Evolutionary conservation across 2,329 filamentous ascomycete species (phyloP), one percentile per base, ranked within the genome.

Genomic region (Xylaria hypoxylon): DNA sequence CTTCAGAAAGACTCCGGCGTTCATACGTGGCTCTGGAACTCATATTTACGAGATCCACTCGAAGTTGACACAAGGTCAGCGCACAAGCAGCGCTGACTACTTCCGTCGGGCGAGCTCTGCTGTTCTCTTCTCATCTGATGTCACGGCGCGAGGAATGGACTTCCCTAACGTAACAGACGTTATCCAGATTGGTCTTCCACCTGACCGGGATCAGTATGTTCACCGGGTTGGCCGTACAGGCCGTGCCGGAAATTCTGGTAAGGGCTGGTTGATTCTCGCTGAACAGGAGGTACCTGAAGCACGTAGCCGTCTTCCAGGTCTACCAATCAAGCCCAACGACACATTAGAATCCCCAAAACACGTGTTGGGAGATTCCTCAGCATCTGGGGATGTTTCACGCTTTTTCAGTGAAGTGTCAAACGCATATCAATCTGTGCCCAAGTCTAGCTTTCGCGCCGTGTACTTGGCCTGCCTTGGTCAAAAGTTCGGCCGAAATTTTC

Each of bases 121-220:
- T 31, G 83, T 95, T 62, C 83, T 94, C 51, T 86, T 94, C 76
- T 92, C 92, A 1, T 92, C 92, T 2, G 92, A 95, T 77, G 92
- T 95, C 35, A 92, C 91, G 5, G 91, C 92, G 13, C 85, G 92
- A 78, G 92, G 92, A 71, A 93, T 95, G 90, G 92, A 95, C 77
- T 94, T 94, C 80, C 92, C 92, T 31, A 84, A 88, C 59, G 92
- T 94, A 24, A 91, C 90, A n/a, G 91, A 93, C 74, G 91, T 94
- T 68, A 89, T 94, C 65, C 92, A 94, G 74, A 75, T 92, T 17
- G 90, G 92, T 68, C 74, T 86, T 4, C 90, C 92, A 1, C 80
- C 83, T 4, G 85, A 87, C 68, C 85, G 88, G 31, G 90, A 93
- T 75, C 87, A 89, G 42, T 94, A 94, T 75, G 91, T 94, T 65